Percentiles rank a stretch among this genome's conserved stretches.
Evolutionary conservation across 192 early-diverging fungal species (phyloP).

Genomic region (Backusella tarrabulga): DNA sequence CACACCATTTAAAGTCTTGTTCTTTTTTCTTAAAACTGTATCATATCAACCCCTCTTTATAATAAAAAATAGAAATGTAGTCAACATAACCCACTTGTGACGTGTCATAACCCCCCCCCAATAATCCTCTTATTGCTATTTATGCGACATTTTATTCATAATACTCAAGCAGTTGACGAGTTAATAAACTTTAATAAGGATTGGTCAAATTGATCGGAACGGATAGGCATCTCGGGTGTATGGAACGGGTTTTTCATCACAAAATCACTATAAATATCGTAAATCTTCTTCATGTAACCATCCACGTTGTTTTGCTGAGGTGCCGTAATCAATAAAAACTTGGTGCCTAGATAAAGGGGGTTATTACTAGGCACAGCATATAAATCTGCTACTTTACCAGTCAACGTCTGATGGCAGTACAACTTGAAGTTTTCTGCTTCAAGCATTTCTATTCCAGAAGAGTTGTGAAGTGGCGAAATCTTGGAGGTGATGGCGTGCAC

Average conservation of each 20-base stretch:
- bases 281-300: slow-evolving; percentile 61
- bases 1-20: slow-evolving; percentile 54
- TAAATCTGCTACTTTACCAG: slow-evolving; percentile 50
- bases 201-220: slow-evolving; percentile 91
- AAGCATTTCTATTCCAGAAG: slow-evolving; percentile 88
- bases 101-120: too few species aligned
- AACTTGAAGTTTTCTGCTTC: slow-evolving; percentile 91
- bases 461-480: slow-evolving; percentile 81
- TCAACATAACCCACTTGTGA: too few species aligned
- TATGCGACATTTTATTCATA: not conserved
- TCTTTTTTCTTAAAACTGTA: not conserved
- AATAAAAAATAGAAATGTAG: not conserved
- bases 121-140: too few species aligned
- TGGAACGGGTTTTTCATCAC: slow-evolving; percentile 99
- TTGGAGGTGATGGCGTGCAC: slow-evolving; percentile 95
- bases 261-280: slow-evolving; percentile 92
- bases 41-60: not conserved
- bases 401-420: slow-evolving; percentile 91
- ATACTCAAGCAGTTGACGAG: slow-evolving; percentile 17
- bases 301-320: slow-evolving; percentile 73
- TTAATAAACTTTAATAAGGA: slow-evolving; percentile 71
- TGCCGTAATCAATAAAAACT: slow-evolving; percentile 91
- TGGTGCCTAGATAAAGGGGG: slow-evolving; percentile 57
- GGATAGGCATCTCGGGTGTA: slow-evolving; percentile 98
- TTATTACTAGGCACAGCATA: too few species aligned